A percentile compares a stretch with the other conserved stretches of the same genome.
These are phyloP conservation scores for Rhodotorula sp. DNA, from an alignment of 1,284 basidiomycete genomes.

Conservation along the genomic window DNA sequence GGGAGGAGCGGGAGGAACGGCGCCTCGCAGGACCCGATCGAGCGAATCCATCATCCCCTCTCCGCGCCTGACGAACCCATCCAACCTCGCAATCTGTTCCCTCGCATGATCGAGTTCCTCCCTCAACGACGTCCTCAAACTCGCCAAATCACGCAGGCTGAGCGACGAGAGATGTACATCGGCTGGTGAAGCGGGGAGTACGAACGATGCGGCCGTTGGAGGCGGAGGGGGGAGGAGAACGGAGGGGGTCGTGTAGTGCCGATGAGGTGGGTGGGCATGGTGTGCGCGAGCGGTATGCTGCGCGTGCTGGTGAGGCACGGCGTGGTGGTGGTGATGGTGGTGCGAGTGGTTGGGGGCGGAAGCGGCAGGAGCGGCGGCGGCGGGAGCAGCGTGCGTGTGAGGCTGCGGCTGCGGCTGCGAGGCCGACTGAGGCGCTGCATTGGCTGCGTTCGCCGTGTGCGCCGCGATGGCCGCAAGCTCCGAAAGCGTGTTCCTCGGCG, in stretches of 20 bases:
- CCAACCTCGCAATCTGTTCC: constrained; percentile 22
- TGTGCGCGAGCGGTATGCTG: not conserved
- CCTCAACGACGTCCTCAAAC: constrained; percentile 18
- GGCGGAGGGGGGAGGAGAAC: constrained; percentile 16
- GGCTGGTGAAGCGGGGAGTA: not conserved
- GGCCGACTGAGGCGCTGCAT: not conserved
- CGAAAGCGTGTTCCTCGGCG: constrained; percentile 27
- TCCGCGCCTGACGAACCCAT: constrained; percentile 26
- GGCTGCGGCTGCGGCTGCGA: constrained; percentile 3
- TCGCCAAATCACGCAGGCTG: constrained; percentile 25
- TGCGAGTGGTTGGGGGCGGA: constrained; percentile 14
- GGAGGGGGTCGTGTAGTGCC: constrained; percentile 6
- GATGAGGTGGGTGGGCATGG: constrained; percentile 5
- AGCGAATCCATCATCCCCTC: constrained; percentile 25
- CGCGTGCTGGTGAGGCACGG: not conserved
- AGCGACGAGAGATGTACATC: constrained; percentile 1
- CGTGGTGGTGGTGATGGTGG: constrained; percentile 10
- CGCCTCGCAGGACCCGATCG: constrained; percentile 4
- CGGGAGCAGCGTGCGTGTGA: not conserved
- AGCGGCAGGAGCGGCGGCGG: not conserved
- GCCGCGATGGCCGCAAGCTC: constrained; percentile 38
- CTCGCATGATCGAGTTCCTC: constrained; percentile 17
- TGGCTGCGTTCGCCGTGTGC: constrained; percentile 13
- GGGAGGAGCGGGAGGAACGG: not conserved
- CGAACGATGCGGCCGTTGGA: not conserved